Evolutionary conservation across 2,329 filamentous ascomycete species (phyloP), one percentile per base, ranked within the genome.

Genomic region (Fusarium sp.): DNA sequence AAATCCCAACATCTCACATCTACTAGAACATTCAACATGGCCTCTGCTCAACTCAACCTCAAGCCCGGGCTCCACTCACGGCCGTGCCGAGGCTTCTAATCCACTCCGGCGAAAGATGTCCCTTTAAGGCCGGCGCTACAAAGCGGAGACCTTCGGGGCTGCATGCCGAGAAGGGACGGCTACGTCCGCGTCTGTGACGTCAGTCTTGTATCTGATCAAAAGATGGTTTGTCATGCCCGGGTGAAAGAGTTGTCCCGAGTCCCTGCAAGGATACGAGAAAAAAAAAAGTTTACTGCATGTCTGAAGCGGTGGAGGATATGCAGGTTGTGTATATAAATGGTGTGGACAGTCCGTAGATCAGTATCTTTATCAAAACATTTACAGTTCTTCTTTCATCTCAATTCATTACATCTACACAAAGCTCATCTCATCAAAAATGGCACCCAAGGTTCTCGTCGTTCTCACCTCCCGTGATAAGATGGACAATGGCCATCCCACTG

Each of bases 381-480:
- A n/a, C 1, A 46, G 36, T 27, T 34, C 23, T 44, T 50, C 31
- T n/a, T 53, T 53, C 16, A 49, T 46, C 36, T 33, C 38, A 34
- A 25, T 16, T 29, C 38, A 9, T 29, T 20, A 18, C 20, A 58
- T 38, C 33, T 23, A 58, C 29, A 42, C 14, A 44, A 27, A 33
- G 27, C 34, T 34, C 16, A 27, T 33, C 38, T 29, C 18, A 23
- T 23, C 66, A 78, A 49, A 49, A 69, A 86, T 86, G 83, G 80
- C 83, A 34, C 83, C 82, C 72, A 91, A 90, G 78, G 81, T 93
- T 69, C 89, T 93, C 81, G 81, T 92, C 77, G 87, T 93, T 62
- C 86, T 93, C 67, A 91, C 89, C 69, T 92, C 89, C 65, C 83
- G 86, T 77, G 79, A 77, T 75, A 79, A 81, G 77, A 83, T 87